Evolutionary conservation across 352 stramenopile species (phyloP), one percentile per base, ranked within the genome.

Genomic region (Pythium oligandrum): DNA sequence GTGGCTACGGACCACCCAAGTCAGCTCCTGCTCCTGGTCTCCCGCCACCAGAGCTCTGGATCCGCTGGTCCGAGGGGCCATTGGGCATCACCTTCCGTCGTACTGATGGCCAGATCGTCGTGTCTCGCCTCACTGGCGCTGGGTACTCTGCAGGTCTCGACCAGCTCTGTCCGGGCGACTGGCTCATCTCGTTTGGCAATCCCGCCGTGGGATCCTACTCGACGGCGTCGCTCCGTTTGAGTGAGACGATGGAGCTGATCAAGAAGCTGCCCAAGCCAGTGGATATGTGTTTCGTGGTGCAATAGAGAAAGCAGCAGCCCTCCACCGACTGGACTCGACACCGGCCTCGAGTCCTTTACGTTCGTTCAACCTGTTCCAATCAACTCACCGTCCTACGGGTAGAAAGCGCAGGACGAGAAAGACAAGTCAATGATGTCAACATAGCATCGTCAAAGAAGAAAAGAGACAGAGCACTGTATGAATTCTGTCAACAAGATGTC

Each of bases 31-130:
- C 37, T 30, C 44, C 34, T 33, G 45, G 30, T 34, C 51, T 77
- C 33, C 70, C 75, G 8, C 46, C 74, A 6, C 82, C 78, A 2
- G 76, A 90, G 53, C 62, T 90, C 1, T 87, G 75, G 70, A 73
- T 93, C 12, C 74, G 76, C 32, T 93, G 82, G 82, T 75, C 53
- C 31, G 75, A 90, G 44, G 82, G 79, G 0, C 78, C 82, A 1
- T 61, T 93, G 7, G 82, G 82, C 6, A 88, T 93, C 47, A 90
- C 82, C 34, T 90, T 93, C 53, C 87, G 87, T 48, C 77, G 78
- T 48, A 88, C 81, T 50, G 78, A 89, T 47, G 76, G 76, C 1
- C 78, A 85, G 52, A 88, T 93, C 52, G 74, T 90, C 2, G 78
- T 93, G 32, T 88, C 78, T 12, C 74, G 78, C 32, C 73, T 93